Evolutionary conservation across 1,139 yeast genomes (phyloP).

Genomic region (Arxiozyma slooffiae): DNA sequence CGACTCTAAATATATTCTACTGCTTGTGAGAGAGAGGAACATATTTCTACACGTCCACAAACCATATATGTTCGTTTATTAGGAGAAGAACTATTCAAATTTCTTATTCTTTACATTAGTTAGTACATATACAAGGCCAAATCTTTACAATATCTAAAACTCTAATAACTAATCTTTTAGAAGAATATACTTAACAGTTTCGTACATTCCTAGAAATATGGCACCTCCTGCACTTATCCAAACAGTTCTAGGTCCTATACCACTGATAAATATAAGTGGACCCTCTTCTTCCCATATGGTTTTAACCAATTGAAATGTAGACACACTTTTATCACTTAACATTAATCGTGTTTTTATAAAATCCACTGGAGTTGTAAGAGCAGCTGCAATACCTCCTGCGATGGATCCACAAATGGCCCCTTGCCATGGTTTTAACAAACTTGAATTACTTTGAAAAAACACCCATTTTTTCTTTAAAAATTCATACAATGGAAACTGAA

Average conservation of each 20-base stretch:
- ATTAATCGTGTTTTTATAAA: slow-evolving; percentile 85
- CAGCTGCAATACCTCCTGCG: slow-evolving; percentile 95
- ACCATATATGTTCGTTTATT: neutral
- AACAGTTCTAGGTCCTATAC: slow-evolving; percentile 88
- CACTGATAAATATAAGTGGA: slow-evolving; percentile 55
- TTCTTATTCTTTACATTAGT: neutral
- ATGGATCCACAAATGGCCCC: slow-evolving; percentile 93
- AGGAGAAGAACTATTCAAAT: neutral
- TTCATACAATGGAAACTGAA: slow-evolving; percentile 92
- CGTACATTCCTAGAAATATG: slow-evolving; percentile 88
- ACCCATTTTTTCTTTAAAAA: slow-evolving; percentile 53
- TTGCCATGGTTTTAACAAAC: slow-evolving; percentile 45
- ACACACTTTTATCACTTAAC: slow-evolving; percentile 50
- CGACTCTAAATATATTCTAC: too few species aligned
- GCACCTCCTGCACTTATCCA: slow-evolving; percentile 99
- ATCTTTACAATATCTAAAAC: neutral
- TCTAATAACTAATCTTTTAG: neutral
- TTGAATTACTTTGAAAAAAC: slow-evolving; percentile 23
- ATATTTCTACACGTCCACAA: neutral
- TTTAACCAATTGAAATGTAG: slow-evolving; percentile 39
- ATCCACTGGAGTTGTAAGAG: slow-evolving; percentile 85
- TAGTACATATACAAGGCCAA: neutral
- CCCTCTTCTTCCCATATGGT: slow-evolving; percentile 58
- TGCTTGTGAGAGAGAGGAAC: too few species aligned
- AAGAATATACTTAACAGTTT: slow-evolving; percentile 42